Evolutionary conservation across 2,329 filamentous ascomycete genomes (phyloP), one percentile per base, ranked within the genome.

Genomic region (Verticillium zaregamsianum): DNA sequence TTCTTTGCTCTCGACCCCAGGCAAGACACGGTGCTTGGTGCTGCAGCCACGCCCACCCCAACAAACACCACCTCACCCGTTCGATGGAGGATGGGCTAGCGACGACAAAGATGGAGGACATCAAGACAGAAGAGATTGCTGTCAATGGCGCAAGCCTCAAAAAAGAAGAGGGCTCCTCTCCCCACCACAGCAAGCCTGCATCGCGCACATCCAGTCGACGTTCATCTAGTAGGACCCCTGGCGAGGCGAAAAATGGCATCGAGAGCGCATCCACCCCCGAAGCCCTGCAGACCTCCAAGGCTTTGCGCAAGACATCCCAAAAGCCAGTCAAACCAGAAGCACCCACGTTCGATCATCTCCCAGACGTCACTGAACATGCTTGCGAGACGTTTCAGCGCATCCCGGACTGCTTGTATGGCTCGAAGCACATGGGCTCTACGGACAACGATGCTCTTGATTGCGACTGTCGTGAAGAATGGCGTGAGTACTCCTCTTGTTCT

Each of bases 401-500:
- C 66, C 80, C 88, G 59, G 86, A 92, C 68, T 98, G 94, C 75
- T 89, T 91, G 37, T 99, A 99, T 76, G 92, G 91, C 60, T 92
- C 93, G 67, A 97, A 96, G 75, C 87, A 91, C 67, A 88, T 98
- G 78, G 95, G 95, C 59, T 90, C 90, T 66, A 96, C 95, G 31
- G 94, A 97, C 71, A 91, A 93, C 77, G 94, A 90, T 76, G 80
- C 91, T 63, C 83, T 98, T 75, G 95, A 97, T 76, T 99, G 95
- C 77, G 95, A 99, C 74, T 99, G 95, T 77, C 82, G 85, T 68
- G 92, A 96, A 77, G 92, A 97, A 79, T 97, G 91, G 91, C 90
- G 94, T 97, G 89, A 82, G 93, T 83, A 61, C 59, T 61, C 6
- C 28, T 28, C 28, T 28, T 28, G 28, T 35, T 35, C 61, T 59